Percentiles rank a stretch among this genome's conserved stretches.
Evolutionary conservation across 2,329 filamentous ascomycete species (phyloP).

Genomic region (Scedosporium dehoogii): DNA sequence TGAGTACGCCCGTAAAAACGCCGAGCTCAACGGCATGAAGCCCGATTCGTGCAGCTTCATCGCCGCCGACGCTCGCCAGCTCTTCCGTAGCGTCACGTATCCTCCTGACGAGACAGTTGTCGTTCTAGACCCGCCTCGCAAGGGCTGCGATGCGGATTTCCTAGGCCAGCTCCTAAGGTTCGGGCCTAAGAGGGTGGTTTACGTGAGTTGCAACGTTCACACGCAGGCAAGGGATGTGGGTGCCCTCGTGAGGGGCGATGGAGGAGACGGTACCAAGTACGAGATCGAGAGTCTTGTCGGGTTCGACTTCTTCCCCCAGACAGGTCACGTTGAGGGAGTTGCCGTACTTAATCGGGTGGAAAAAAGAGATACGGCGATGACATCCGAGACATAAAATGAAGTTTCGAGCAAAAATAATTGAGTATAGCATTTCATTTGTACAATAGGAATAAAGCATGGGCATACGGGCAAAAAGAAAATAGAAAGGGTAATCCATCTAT

Average conservation of each 20-base stretch:
- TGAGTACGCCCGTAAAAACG: conserved; percentile 68
- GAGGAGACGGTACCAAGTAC: conserved; percentile 43
- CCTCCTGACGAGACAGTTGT: conserved; percentile 75
- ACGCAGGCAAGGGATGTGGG: conserved; percentile 93
- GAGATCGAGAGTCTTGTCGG: conserved; percentile 83
- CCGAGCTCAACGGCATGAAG: conserved; percentile 61
- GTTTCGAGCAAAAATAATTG: background rate
- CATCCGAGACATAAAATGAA: background rate
- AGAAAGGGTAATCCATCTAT: background rate
- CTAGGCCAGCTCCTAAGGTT: conserved; percentile 70
- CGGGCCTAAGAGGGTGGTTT: conserved; percentile 71
- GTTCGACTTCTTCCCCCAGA: conserved; percentile 97
- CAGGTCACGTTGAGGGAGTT: conserved; percentile 59
- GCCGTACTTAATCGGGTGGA: conserved; percentile 50
- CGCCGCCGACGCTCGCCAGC: conserved; percentile 72
- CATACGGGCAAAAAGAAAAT: background rate
- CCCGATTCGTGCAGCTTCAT: conserved; percentile 68
- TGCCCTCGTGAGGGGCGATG: conserved; percentile 63
- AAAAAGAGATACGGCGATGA: conserved; percentile 10
- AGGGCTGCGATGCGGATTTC: conserved; percentile 84
- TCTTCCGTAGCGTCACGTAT: conserved; percentile 70
- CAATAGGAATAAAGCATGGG: background rate
- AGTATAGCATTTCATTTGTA: background rate
- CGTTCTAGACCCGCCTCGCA: conserved; percentile 93
- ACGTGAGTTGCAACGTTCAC: conserved; percentile 97